phyloP scores from a whole-genome alignment of 2,329 filamentous ascomycete species.

The Lachnellula hyalina region DNA sequence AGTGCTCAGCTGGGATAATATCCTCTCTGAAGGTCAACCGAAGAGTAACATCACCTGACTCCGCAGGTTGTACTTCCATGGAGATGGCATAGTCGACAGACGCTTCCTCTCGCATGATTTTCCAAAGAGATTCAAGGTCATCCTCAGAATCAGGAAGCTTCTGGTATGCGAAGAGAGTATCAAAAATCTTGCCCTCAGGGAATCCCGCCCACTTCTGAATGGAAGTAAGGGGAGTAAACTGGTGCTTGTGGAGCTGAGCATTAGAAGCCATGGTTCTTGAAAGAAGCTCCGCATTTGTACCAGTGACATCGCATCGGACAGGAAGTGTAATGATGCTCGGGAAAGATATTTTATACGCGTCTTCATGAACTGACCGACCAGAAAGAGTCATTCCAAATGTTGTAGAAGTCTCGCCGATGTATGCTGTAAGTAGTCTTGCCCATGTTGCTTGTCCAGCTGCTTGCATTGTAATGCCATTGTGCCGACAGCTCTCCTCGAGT shows the following conservation, averaged over 20 bases:
- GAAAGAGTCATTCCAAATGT: constrained; percentile 79
- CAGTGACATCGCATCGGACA: constrained; percentile 51
- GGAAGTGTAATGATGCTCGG: constrained; percentile 82
- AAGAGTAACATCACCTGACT: constrained; percentile 46
- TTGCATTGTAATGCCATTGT: constrained; percentile 66
- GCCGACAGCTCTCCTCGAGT: constrained; percentile 52
- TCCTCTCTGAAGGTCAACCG: constrained; percentile 62
- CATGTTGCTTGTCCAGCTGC: constrained; percentile 72
- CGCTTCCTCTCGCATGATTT: constrained; percentile 58
- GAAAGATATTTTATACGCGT: constrained; percentile 57
- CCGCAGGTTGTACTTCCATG: constrained; percentile 64
- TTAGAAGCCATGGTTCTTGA: constrained; percentile 61
- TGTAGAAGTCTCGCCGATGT: constrained; percentile 67
- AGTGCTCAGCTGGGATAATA: constrained; percentile 64
- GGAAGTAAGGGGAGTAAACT: constrained; percentile 63
- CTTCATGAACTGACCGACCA: constrained; percentile 56
- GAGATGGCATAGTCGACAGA: constrained; percentile 75
- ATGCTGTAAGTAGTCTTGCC: constrained; percentile 68
- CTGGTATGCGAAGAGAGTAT: constrained; percentile 82
- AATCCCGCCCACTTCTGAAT: constrained; percentile 69
- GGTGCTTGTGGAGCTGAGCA: constrained; percentile 58
- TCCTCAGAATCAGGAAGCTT: constrained; percentile 39
- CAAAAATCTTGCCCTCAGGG: constrained; percentile 64
- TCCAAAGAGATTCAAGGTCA: constrained; percentile 45
- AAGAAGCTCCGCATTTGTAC: constrained; percentile 53